Base-by-base conservation (phyloP, 192 early-diverging fungal species). In the Rhizophagus prolifer region DNA sequence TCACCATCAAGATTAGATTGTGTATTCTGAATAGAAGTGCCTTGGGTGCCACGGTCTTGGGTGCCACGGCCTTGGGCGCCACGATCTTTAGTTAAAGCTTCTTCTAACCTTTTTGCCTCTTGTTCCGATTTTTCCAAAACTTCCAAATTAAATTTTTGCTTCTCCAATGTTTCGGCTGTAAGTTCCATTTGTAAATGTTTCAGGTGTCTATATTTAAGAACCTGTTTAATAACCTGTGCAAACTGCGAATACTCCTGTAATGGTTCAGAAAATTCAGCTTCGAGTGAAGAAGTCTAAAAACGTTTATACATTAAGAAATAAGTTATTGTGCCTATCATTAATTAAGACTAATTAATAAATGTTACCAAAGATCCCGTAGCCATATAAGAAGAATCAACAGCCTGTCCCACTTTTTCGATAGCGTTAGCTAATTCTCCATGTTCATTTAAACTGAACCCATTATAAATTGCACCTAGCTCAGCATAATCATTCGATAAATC, bases 391-490 rank as follows among this genome's bases (percentile, higher is more conserved):
- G 90, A 90, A 79, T 99, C 98, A 2, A 94, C 87, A 0, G 97
- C 95, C 79, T 95, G 92, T 2, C 98, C 98, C n/a, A 95, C 85
- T 71, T 91, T 88, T 79, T 99, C 98, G 76, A 98, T 92, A 0
- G 93, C 92, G 28, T 91, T 90, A 1, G 93, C 89, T n/a, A 99
- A 85, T 3, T 83, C 84, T 1, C 84, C 86, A 44, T 70, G 78
- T 74, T 98, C 96, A 76, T 91, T 90, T 46, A 99, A 85, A 63
- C 96, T 98, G 83, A 98, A 98, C 26, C 92, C 95, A 78, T 99
- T 99, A 82, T 96, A 95, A 2, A 90, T 86, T 4, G 94, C 95
- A 1, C 96, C 97, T 21, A 99, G 86, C 76, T 97, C 96, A 25
- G 94, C 85, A 78, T 94, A 94, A 72, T 93, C 91, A 41, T 82